Evolutionary conservation across 2,329 filamentous ascomycete species (phyloP).

Genomic region (Ustulina deusta): DNA sequence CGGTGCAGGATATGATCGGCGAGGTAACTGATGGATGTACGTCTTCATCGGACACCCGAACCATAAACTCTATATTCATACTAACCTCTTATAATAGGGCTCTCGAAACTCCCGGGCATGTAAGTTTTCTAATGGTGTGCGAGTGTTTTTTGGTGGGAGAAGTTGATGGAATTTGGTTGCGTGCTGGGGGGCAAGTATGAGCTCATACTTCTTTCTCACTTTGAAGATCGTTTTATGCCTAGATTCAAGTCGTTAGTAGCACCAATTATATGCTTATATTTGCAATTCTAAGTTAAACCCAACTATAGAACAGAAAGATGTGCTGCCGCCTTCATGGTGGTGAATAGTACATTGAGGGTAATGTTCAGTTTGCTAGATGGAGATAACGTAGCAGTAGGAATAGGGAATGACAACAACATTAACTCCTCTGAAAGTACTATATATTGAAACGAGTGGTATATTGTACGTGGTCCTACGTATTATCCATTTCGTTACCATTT

Average conservation of each 20-base stretch:
- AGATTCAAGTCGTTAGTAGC: slow-evolving; percentile 9
- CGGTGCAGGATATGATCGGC: slow-evolving; percentile 43
- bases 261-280: slow-evolving; percentile 10
- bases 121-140: background rate
- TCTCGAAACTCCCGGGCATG: slow-evolving; percentile 37
- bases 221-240: slow-evolving; percentile 8
- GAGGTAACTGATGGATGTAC: slow-evolving; percentile 48
- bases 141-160: background rate
- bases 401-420: too few relatives aligned
- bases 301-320: too few relatives aligned
- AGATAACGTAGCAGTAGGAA: too few relatives aligned
- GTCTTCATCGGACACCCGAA: slow-evolving; percentile 29
- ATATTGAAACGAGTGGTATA: too few relatives aligned
- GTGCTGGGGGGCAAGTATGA: background rate
- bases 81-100: slow-evolving; percentile 36
- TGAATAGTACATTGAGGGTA: background rate
- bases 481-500: background rate
- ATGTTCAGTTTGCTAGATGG: background rate
- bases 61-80: background rate
- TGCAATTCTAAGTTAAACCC: background rate
- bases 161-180: background rate
- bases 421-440: too few relatives aligned
- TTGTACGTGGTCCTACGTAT: too few relatives aligned
- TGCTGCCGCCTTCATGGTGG: background rate
- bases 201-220: background rate